These are phyloP conservation scores for Rugosomyces carneus DNA, from an alignment of 1,284 basidiomycete genomes.

Conservation along the genomic window DNA sequence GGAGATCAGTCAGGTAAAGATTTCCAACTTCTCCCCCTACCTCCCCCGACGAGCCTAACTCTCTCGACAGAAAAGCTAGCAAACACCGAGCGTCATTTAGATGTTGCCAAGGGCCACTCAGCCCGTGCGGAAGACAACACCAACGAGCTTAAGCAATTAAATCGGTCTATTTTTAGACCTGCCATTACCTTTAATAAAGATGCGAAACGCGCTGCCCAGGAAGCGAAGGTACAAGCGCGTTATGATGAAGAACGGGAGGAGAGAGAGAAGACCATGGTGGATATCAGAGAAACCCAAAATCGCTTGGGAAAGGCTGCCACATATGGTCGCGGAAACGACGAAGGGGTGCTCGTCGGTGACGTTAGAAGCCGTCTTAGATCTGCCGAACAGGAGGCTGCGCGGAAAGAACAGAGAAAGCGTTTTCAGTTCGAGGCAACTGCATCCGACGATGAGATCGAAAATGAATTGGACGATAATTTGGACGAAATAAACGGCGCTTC, in stretches of 20 bases:
- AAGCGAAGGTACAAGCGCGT: slow-evolving; percentile 82
- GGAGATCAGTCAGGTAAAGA: slow-evolving; percentile 89
- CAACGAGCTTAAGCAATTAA: slow-evolving; percentile 90
- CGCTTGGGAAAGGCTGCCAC: slow-evolving; percentile 75
- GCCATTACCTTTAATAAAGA: slow-evolving; percentile 90
- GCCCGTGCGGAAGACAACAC: slow-evolving; percentile 90
- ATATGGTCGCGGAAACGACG: slow-evolving; percentile 43
- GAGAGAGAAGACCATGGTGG: slow-evolving; percentile 79
- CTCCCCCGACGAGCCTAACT: neutral
- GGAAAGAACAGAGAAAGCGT: slow-evolving; percentile 71
- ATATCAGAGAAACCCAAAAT: slow-evolving; percentile 84
- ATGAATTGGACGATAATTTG: slow-evolving; percentile 88
- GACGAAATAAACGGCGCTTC: slow-evolving; percentile 83
- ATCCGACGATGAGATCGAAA: slow-evolving; percentile 94
- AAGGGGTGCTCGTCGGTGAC: slow-evolving; percentile 42
- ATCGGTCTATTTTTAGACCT: slow-evolving; percentile 92
- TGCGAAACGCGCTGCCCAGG: slow-evolving; percentile 84
- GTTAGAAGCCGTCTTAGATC: slow-evolving; percentile 38
- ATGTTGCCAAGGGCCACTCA: slow-evolving; percentile 89
- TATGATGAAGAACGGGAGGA: slow-evolving; percentile 88
- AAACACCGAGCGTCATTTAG: slow-evolving; percentile 94
- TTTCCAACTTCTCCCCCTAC: slow-evolving; percentile 19
- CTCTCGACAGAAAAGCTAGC: slow-evolving; percentile 70
- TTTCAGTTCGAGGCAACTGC: slow-evolving; percentile 95
- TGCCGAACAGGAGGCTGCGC: slow-evolving; percentile 38